Evolutionary conservation across 352 stramenopile genomes (phyloP).

Genomic region (Pythium phragmiticola): DNA sequence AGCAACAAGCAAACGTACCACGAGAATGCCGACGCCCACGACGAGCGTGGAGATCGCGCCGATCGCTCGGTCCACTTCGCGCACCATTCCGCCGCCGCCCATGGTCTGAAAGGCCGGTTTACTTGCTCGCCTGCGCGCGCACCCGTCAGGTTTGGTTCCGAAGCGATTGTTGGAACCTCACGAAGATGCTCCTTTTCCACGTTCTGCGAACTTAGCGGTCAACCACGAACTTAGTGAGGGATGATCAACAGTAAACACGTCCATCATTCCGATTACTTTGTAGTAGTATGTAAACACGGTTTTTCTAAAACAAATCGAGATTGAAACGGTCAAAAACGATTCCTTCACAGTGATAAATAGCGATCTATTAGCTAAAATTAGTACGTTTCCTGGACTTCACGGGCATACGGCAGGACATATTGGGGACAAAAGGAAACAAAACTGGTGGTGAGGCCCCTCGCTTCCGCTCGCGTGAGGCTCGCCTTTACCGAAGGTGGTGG

Average conservation of each 20-base stretch:
- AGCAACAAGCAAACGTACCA: constrained; percentile 38
- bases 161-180: constrained; percentile 17
- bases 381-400: constrained; percentile 9
- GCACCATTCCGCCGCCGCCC: constrained; percentile 52
- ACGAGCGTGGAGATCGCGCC: constrained; percentile 73
- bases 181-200: constrained; percentile 24
- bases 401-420: not conserved
- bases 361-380: constrained; percentile 22
- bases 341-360: constrained; percentile 20
- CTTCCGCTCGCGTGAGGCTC: not conserved
- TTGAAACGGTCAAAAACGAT: not conserved
- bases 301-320: not conserved
- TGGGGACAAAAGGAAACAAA: not conserved
- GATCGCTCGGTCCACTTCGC: constrained; percentile 77
- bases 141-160: not conserved
- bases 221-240: not conserved
- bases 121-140: not conserved
- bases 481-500: constrained; percentile 4
- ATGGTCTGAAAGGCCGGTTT: constrained; percentile 23
- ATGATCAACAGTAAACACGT: constrained; percentile 9
- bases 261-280: constrained; percentile 8
- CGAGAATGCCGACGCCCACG: constrained; percentile 64
- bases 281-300: not conserved
- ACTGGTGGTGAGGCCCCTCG: not conserved
- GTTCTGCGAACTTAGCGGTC: constrained; percentile 12